Conservation (phyloP, 1,139 yeast genomes). For the Pneumocystis murina region DNA sequence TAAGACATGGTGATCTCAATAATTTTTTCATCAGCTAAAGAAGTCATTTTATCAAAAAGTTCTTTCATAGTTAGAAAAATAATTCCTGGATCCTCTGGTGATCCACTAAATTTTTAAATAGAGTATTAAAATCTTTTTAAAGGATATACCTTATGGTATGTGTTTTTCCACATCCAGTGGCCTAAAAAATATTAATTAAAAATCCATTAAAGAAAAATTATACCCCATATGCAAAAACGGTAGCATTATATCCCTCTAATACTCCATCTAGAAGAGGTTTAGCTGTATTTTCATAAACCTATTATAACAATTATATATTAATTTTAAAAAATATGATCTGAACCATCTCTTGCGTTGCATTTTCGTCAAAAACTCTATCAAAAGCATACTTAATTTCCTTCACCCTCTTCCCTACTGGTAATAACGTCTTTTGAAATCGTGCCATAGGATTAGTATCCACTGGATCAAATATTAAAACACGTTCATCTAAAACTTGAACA, state of each 20-base stretch:
- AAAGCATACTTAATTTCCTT: constrained; percentile 27
- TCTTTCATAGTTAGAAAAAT: constrained; percentile 60
- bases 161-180: constrained; percentile 97
- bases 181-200: constrained; percentile 20
- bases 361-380: constrained; percentile 52
- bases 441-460: constrained; percentile 57
- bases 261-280: constrained; percentile 48
- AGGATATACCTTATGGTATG: constrained; percentile 70
- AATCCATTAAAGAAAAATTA: background rate
- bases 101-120: constrained; percentile 45
- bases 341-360: constrained; percentile 33
- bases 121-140: constrained; percentile 87
- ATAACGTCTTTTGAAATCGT: constrained; percentile 43
- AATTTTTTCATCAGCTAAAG: constrained; percentile 21
- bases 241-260: constrained; percentile 70
- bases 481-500: constrained; percentile 71
- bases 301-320: constrained; percentile 3
- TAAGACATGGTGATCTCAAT: constrained; percentile 49
- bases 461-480: constrained; percentile 83
- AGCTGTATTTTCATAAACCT: constrained; percentile 48
- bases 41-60: constrained; percentile 40
- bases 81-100: constrained; percentile 52
- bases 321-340: background rate
- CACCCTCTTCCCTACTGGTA: constrained; percentile 25
- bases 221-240: constrained; percentile 82